Evolutionary conservation across 495 filamentous ascomycete genomes (phyloP).

Genomic region (Trichoderma parareesei): DNA sequence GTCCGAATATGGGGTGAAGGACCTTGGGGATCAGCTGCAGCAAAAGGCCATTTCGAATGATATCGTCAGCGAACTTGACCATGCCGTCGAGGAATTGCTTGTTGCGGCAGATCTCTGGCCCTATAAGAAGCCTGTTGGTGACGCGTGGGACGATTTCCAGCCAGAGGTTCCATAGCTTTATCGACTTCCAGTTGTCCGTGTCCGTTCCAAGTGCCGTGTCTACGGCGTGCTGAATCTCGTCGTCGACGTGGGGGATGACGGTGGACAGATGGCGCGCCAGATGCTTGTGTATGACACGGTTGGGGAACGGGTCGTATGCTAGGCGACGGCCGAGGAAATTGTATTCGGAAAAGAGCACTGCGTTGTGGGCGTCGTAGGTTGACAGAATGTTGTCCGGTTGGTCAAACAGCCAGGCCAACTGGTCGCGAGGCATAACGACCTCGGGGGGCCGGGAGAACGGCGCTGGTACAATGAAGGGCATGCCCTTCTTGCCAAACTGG

Average conservation of each 20-base stretch:
- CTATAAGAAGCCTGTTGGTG: slow-evolving; percentile 27
- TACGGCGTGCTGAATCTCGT: slow-evolving; percentile 24
- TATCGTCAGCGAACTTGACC: slow-evolving; percentile 25
- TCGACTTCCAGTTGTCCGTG: slow-evolving; percentile 24
- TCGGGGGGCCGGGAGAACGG: slow-evolving; percentile 25
- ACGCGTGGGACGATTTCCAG: slow-evolving; percentile 24
- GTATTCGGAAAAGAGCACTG: slow-evolving; percentile 24
- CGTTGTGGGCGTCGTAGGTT: slow-evolving; percentile 23
- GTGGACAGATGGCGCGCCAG: slow-evolving; percentile 25
- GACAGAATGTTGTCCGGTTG: slow-evolving; percentile 26
- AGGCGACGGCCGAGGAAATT: slow-evolving; percentile 22
- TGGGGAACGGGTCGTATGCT: slow-evolving; percentile 23
- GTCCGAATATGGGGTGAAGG: slow-evolving; percentile 26
- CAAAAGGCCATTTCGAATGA: slow-evolving; percentile 27
- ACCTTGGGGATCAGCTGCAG: slow-evolving; percentile 28
- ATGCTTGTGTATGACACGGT: slow-evolving; percentile 27
- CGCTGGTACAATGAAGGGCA: slow-evolving; percentile 24
- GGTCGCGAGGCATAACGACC: slow-evolving; percentile 27
- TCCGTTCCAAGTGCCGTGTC: slow-evolving; percentile 24
- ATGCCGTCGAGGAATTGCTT: slow-evolving; percentile 22
- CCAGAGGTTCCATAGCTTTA: slow-evolving; percentile 30
- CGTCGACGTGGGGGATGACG: slow-evolving; percentile 27
- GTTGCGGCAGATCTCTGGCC: slow-evolving; percentile 21
- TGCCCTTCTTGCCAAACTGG: slow-evolving; percentile 26
- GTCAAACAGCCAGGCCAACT: slow-evolving; percentile 30